A percentile compares a stretch with the other conserved stretches of the same genome.
These are phyloP conservation scores for Arthroderma uncinatum DNA, from an alignment of 2,329 filamentous ascomycete genomes.

Conservation along the genomic window DNA sequence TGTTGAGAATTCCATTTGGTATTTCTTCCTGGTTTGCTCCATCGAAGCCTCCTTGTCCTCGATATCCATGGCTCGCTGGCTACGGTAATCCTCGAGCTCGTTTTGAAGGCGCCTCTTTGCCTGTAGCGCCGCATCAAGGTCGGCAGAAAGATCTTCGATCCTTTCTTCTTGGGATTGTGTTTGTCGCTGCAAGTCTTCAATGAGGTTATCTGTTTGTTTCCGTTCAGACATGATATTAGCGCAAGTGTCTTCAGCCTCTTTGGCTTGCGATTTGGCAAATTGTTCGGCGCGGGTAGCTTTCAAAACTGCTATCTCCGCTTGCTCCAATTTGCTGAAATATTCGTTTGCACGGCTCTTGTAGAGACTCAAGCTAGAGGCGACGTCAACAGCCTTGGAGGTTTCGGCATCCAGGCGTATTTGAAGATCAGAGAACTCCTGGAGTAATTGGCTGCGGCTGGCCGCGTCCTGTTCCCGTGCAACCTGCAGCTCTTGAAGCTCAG, in stretches of 20 bases:
- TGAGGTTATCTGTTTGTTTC: conserved; percentile 72
- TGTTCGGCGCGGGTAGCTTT: conserved; percentile 87
- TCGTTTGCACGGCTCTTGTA: conserved; percentile 92
- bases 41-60: conserved; percentile 93
- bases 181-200: conserved; percentile 83
- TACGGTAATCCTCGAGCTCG: conserved; percentile 94
- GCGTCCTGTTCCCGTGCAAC: conserved; percentile 74
- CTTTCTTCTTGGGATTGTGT: conserved; percentile 84
- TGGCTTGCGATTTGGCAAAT: conserved; percentile 80
- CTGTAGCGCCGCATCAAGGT: conserved; percentile 73
- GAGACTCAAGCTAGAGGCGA: conserved; percentile 68
- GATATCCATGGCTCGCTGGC: conserved; percentile 86
- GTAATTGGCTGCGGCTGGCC: conserved; percentile 72
- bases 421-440: conserved; percentile 85
- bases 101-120: conserved; percentile 91
- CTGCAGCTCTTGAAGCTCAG: conserved; percentile 71
- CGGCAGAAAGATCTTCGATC: conserved; percentile 81
- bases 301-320: conserved; percentile 88
- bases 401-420: conserved; percentile 89
- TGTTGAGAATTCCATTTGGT: conserved; percentile 81
- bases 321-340: conserved; percentile 93
- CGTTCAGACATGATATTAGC: conserved; percentile 84
- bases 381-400: conserved; percentile 70
- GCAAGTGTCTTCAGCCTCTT: conserved; percentile 83
- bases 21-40: conserved; percentile 96